A percentile compares a stretch with the other conserved stretches of the same genome.
Conservation (phyloP, 176 grass and related monocot genomes). For the Aegilops speltoides region DNA sequence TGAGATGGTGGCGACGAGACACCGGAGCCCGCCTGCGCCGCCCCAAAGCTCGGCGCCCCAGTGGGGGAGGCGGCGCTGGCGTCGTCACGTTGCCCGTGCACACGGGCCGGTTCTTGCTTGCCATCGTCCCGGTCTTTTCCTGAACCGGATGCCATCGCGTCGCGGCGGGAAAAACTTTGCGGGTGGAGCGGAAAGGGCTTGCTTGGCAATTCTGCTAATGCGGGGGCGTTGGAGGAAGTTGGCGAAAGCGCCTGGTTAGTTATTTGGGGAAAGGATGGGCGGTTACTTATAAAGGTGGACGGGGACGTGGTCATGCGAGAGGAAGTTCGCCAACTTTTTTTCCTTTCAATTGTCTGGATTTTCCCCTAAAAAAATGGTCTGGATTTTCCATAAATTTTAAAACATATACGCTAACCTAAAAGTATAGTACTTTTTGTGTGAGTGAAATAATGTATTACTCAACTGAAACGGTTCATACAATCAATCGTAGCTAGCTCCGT, state of each 20-base stretch:
- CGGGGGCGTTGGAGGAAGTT: neutral
- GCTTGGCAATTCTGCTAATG: neutral
- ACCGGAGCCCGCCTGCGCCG: neutral
- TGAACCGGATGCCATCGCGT: neutral
- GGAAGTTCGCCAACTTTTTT: neutral
- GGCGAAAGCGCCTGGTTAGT: neutral
- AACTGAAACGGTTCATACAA: no score
- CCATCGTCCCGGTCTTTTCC: neutral
- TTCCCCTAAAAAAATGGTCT: no score
- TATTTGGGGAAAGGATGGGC: neutral
- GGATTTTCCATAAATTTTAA: no score
- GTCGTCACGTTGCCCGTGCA: neutral
- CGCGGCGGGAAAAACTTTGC: neutral
- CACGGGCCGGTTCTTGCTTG: neutral
- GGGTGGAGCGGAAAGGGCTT: neutral
- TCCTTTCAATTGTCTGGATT: neutral
- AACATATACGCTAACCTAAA: no score
- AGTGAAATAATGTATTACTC: no score
- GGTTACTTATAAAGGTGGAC: neutral
- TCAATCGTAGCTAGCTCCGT: no score
- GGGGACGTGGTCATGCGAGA: neutral
- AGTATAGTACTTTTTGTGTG: no score
- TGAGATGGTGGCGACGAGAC: neutral
- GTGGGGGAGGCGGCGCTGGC: neutral
- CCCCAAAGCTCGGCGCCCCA: neutral